These are phyloP conservation scores for Salix purpurea DNA, from an alignment of 345 rosid species.

Conservation along the genomic window DNA sequence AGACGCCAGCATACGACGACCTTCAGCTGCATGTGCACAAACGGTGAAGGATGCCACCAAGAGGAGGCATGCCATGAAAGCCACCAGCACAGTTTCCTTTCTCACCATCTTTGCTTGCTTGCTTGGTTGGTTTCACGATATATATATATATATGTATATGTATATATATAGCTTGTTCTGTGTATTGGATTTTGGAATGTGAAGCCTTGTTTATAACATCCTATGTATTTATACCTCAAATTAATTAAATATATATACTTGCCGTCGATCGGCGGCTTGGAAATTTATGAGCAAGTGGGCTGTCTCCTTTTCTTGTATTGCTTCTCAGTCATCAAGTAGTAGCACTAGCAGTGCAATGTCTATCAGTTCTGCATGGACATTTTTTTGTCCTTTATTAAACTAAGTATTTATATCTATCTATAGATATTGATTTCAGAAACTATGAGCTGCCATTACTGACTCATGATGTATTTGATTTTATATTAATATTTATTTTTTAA, in stretches of 20 bases:
- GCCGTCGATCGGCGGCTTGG: too few species aligned
- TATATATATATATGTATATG: too few species aligned
- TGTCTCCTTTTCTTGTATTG: not conserved
- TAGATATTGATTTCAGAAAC: too few species aligned
- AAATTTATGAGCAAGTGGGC: not conserved
- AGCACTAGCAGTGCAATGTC: too few species aligned
- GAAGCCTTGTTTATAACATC: not conserved
- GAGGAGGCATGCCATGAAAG: constrained; percentile 19
- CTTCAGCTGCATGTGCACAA: constrained; percentile 24
- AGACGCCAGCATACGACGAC: constrained; percentile 7
- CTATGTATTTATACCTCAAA: constrained; percentile 15
- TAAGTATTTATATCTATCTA: too few species aligned
- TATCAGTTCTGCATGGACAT: too few species aligned
- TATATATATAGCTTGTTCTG: too few species aligned
- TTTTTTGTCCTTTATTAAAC: too few species aligned
- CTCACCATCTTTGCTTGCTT: constrained; percentile 13
- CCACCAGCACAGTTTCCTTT: constrained; percentile 11
- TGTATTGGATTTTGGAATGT: not conserved
- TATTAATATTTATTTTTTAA: too few species aligned
- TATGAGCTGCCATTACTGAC: too few species aligned
- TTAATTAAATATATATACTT: not conserved
- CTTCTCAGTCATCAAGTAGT: too few species aligned
- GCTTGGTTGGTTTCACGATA: not conserved
- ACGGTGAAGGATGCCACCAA: constrained; percentile 18
- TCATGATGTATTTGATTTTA: too few species aligned